Evolutionary conservation across 306 rosid genomes (phyloP), one percentile per base, ranked within the genome.

Genomic region (Dalbergia cultrata): DNA sequence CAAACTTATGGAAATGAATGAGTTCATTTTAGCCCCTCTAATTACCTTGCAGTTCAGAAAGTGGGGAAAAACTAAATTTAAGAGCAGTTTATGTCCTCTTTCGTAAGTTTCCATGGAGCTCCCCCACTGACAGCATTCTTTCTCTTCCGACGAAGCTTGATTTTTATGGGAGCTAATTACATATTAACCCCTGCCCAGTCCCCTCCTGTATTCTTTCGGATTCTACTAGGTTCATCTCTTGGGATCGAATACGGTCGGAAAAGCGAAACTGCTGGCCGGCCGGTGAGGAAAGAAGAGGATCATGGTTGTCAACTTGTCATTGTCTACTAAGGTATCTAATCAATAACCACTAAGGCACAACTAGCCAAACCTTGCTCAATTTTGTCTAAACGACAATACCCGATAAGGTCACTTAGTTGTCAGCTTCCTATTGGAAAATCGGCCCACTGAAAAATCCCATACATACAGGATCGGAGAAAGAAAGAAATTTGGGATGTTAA

Each of bases 231-330:
- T 58, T 26, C 53, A 50, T 22, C 7, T 37, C 41, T 3, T 37
- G 41, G 56, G n/a, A 57, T 66, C 39, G 16, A 72, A 67, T 8
- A 35, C 22, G 33, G 49, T 58, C 19, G 61, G 37, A 72, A 71
- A 79, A 79, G 73, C n/a, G n/a, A 44, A 77, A 47, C 16, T 17
- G 49, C 49, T 33, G 67, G 31, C 31, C 45, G 2, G 60, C 19
- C 41, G 74, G 58, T 33, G 62, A 22, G 35, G 67, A 79, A 68
- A 62, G 78, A 69, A 43, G n/a, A 74, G 74, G 70, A 19, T 52
- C 16, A 79, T 14, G 70, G 59, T 69, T 80, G 79, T 69, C 75
- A 75, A 63, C 4, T 31, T 70, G 85, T 84, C 84, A 35, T 47
- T 80, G 78, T 84, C 82, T 34, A 54, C 1, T 54, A 75, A 80